Base-by-base conservation (phyloP, 1,139 yeast genomes). In the Williopsis jadinii region DNA sequence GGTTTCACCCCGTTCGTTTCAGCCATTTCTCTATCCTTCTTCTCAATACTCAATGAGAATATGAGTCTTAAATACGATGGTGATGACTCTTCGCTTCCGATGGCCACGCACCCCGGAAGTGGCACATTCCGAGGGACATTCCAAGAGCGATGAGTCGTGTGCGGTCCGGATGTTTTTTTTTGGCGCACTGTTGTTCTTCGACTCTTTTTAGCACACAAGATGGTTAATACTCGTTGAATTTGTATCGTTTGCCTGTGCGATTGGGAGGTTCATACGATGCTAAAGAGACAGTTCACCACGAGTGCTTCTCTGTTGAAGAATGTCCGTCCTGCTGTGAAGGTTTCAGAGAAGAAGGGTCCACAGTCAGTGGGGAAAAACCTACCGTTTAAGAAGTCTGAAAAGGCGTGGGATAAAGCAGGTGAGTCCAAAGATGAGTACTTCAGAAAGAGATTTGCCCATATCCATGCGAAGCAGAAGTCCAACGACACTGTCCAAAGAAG, bases 391-490 rank as follows among this genome's bases (percentile, higher is more conserved):
- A 56, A 58, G 8, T 50, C 60, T 29, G 37, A 47, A 11, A 75
- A 79, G 49, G 82, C 84, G 2, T 79, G 86, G 84, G 80, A 76
- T 44, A 67, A 66, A 38, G 72, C 64, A 36, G 70, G 73, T 9
- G 68, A 70, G 52, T 69, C 68, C 44, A 78, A 79, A 50, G 84
- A 73, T 28, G 55, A 65, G 2, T 80, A 69, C 66, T 80, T 79
- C 60, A 66, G 65, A 35, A 67, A 66, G 44, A 75, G 72, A 50
- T 79, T 68, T 54, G 80, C 82, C 0, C 81, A 75, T 57, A 70
- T 73, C 9, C 85, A 79, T 52, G 80, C 79, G 2, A 59, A 58
- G 39, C 71, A 69, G 49, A 63, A 63, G 50, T 51, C 54, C 35
- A 50, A 51, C 28, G 53, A 53, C 14, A 29, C 36, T 9, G 35